These are phyloP conservation scores for Dioscorea cayenensis DNA, from an alignment of 116 monocot genomes.

Conservation along the genomic window DNA sequence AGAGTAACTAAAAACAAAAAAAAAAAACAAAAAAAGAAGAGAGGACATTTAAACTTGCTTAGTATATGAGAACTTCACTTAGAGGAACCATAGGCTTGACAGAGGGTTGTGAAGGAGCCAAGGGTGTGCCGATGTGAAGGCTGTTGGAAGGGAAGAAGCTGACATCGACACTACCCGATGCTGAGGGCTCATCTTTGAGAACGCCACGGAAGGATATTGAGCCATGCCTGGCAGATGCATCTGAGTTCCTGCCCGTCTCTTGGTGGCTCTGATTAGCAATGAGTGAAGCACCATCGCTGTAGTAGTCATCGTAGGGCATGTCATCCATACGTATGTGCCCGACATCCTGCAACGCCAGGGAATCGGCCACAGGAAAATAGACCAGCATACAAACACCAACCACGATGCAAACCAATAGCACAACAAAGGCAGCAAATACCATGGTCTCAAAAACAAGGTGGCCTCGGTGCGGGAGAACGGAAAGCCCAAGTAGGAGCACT, in stretches of 20 bases:
- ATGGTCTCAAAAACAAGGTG: slow-evolving; percentile 44
- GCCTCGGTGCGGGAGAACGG: slow-evolving; percentile 53
- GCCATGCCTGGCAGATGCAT: neutral
- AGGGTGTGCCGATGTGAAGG: neutral
- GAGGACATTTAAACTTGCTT: neutral
- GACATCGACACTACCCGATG: neutral
- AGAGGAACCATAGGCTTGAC: neutral
- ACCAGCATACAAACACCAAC: slow-evolving; percentile 74
- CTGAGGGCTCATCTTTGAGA: neutral
- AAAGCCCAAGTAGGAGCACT: slow-evolving; percentile 58
- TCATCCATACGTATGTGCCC: slow-evolving; percentile 44
- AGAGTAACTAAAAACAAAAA: neutral
- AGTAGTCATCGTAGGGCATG: slow-evolving; percentile 8
- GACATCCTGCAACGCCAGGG: slow-evolving; percentile 47
- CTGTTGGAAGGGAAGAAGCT: neutral
- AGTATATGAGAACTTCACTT: neutral
- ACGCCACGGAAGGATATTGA: neutral
- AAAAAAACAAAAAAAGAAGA: neutral
- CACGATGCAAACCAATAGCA: slow-evolving; percentile 38
- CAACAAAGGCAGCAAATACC: slow-evolving; percentile 73
- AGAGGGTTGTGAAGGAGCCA: neutral
- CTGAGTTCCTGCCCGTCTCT: neutral
- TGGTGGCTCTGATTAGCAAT: slow-evolving; percentile 1
- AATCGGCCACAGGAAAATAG: slow-evolving; percentile 78
- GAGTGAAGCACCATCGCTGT: neutral